Conservation (phyloP, 352 stramenopile species). For the Phytophthora quininea region DNA sequence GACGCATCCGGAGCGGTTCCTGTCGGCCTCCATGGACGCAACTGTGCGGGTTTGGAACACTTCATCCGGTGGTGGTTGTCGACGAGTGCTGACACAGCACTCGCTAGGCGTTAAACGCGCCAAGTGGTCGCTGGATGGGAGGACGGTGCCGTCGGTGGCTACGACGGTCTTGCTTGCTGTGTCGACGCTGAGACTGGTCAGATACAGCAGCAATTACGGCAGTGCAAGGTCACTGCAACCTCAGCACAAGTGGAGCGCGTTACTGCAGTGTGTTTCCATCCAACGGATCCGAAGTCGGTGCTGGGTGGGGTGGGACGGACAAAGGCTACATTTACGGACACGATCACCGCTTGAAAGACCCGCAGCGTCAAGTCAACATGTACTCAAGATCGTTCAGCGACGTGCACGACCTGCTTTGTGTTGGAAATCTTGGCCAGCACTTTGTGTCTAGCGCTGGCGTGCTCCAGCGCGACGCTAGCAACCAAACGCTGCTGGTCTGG, state of each 20-base stretch:
- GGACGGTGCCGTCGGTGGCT: slow-evolving; percentile 47
- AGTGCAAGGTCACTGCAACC: slow-evolving; percentile 1
- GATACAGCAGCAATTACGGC: slow-evolving; percentile 11
- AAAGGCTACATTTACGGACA: slow-evolving; percentile 40
- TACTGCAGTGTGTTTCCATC: slow-evolving; percentile 38
- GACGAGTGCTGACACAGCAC: slow-evolving; percentile 32
- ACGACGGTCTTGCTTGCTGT: slow-evolving; percentile 39
- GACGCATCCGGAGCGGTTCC: slow-evolving; percentile 36
- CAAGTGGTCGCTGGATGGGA: slow-evolving; percentile 62
- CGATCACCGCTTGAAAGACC: slow-evolving; percentile 39
- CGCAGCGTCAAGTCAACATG: slow-evolving; percentile 4
- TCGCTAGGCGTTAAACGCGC: slow-evolving; percentile 52
- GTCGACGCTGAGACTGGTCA: slow-evolving; percentile 43
- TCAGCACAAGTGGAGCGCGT: slow-evolving; percentile 28
- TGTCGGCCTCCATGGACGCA: slow-evolving; percentile 69
- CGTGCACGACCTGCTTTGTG: slow-evolving; percentile 64
- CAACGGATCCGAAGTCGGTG: slow-evolving; percentile 33
- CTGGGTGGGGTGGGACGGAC: slow-evolving; percentile 44
- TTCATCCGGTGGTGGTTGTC: slow-evolving; percentile 4
- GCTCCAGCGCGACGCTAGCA: slow-evolving; percentile 47
- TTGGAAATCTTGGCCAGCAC: slow-evolving; percentile 26
- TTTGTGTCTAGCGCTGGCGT: slow-evolving; percentile 64
- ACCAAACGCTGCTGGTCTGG: slow-evolving; percentile 74
- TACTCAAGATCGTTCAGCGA: slow-evolving; percentile 45
- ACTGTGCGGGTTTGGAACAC: slow-evolving; percentile 54